Base-by-base conservation (phyloP, 225 moss, liverwort and hornwort species). In the Sphagnum tenellum region DNA sequence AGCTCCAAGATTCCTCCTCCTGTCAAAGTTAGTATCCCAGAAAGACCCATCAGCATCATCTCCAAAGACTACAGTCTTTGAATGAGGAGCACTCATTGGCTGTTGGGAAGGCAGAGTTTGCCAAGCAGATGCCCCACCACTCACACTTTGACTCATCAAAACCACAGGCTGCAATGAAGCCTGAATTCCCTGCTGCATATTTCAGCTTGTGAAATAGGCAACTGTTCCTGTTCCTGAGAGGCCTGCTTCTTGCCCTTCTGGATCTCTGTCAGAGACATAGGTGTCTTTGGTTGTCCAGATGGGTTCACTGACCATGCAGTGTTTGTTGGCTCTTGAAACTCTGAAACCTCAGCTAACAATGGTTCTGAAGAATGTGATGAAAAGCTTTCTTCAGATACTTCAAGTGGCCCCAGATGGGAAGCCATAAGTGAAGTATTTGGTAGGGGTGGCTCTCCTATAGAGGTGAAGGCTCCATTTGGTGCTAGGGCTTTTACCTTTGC, bases 221-320 rank as follows among this genome's bases (percentile, higher is more conserved):
- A 90, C 71, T 83, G 76, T 60, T 90, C 98, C 78, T 88, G 92
- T 74, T 92, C 95, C 73, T 96, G 92, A 47, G 86, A 88, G 68
- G 85, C 88, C 65, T 85, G 83, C 67, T 82, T 83, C 72, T 98
- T 93, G 55, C 79, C 78, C 82, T 98, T 90, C 66, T 98, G 98
- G 62, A 98, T 98, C 68, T 98, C 98, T 85, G 90, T 98, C 67
- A 98, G 64, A 70, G 88, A 88, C 62, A 89, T 93, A 3, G 85
- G 83, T 56, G 75, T 77, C 69, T 87, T 93, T 0, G 73, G 69
- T 76, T 88, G 93, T 69, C 87, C 83, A 62, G 48, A 82, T 9
- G 78, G 77, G 66, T 89, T 86, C 12, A 85, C 71, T 4, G 98
- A 89, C 93, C 93, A 93, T 47, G 93, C 87, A 87, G 71, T 49